Evolutionary conservation across 176 grass and related monocot species (phyloP).

Genomic region (Hsuehochloa calcarea): DNA sequence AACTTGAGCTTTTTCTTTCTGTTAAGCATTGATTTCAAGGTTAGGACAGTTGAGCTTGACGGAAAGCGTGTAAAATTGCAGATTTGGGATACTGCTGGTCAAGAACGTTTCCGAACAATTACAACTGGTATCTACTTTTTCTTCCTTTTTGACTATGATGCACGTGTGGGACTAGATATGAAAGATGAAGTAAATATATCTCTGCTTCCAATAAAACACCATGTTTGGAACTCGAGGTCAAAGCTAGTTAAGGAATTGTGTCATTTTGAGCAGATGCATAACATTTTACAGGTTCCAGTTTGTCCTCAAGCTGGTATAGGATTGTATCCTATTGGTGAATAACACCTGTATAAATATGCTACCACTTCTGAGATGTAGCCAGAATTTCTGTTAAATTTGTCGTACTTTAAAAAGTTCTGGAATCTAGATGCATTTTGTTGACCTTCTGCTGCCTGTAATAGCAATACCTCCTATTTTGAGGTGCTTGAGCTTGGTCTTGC

Average conservation of each 20-base stretch:
- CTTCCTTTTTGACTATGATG: not conserved
- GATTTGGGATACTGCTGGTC: constrained; percentile 94
- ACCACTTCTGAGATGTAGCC: not conserved
- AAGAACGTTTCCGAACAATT: constrained; percentile 90
- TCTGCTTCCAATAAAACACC: not conserved
- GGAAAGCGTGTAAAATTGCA: constrained; percentile 84
- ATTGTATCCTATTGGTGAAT: not conserved
- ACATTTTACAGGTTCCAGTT: not conserved
- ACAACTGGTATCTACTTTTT: constrained; percentile 58
- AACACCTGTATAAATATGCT: not conserved
- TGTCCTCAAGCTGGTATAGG: not conserved
- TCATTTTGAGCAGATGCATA: not conserved
- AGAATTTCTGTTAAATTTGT: not conserved
- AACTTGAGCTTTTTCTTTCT: not conserved
- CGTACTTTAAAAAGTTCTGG: not conserved
- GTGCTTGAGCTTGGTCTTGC: not conserved
- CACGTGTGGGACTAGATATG: not conserved
- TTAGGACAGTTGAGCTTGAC: constrained; percentile 85
- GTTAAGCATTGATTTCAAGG: constrained; percentile 87
- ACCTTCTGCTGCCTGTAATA: not conserved
- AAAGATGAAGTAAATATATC: constrained; percentile 2
- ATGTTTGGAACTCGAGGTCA: not conserved
- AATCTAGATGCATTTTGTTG: not conserved
- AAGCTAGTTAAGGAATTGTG: not conserved
- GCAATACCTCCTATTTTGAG: not conserved